Evolutionary conservation across 495 filamentous ascomycete species (phyloP).

Genomic region (Podospora tetraspora): DNA sequence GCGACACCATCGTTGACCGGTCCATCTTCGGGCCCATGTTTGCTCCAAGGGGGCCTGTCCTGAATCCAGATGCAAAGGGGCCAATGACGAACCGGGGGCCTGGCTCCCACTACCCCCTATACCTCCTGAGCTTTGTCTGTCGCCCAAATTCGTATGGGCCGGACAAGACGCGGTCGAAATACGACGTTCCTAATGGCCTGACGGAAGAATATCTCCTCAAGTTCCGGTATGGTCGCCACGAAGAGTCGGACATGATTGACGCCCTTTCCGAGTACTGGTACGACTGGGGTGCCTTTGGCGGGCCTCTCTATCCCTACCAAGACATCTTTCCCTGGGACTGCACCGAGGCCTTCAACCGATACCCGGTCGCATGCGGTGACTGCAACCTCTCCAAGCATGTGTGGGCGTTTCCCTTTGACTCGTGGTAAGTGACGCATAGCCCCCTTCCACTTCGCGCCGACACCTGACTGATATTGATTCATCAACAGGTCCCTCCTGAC

Average conservation of each 20-base stretch:
- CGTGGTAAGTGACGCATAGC: constrained; percentile 19
- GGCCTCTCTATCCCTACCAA: constrained; percentile 32
- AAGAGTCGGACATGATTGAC: constrained; percentile 40
- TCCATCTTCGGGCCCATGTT: constrained; percentile 31
- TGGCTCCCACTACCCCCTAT: constrained; percentile 8
- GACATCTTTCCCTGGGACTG: constrained; percentile 44
- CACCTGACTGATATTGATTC: neutral
- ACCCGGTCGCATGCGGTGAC: constrained; percentile 29
- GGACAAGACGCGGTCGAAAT: constrained; percentile 25
- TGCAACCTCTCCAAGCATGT: constrained; percentile 42
- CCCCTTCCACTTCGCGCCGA: neutral
- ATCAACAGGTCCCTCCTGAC: constrained; percentile 25
- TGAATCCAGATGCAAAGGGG: neutral
- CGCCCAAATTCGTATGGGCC: constrained; percentile 13
- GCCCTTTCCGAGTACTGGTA: constrained; percentile 39
- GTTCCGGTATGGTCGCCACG: constrained; percentile 24
- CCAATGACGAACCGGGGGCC: neutral
- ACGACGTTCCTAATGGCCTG: constrained; percentile 36
- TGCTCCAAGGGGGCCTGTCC: constrained; percentile 8
- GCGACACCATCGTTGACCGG: constrained; percentile 29
- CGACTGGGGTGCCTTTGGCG: constrained; percentile 41
- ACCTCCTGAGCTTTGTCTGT: constrained; percentile 39
- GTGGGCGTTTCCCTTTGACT: constrained; percentile 44
- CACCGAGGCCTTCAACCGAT: constrained; percentile 38
- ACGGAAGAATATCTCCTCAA: constrained; percentile 42